A percentile compares a stretch with the other conserved stretches of the same genome.
These are phyloP conservation scores for Phytophthora sojae DNA, from an alignment of 352 stramenopile species.

Conservation along the genomic window DNA sequence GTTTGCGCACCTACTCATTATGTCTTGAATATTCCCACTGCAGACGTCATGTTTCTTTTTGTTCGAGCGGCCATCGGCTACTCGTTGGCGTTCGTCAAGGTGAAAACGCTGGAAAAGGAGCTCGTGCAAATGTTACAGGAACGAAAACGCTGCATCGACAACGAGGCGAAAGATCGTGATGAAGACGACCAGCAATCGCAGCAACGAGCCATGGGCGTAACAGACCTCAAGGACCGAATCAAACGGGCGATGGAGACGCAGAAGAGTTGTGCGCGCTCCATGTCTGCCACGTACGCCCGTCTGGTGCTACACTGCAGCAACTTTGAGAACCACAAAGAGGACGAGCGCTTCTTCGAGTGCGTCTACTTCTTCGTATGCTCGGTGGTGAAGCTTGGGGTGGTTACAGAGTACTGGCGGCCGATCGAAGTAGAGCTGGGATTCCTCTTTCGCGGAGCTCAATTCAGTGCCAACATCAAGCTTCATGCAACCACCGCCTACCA, in stretches of 20 bases:
- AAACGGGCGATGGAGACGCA: conserved; percentile 38
- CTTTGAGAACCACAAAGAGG: conserved; percentile 84
- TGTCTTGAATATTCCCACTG: not conserved
- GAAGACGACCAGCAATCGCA: conserved; percentile 38
- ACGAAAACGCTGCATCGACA: conserved; percentile 29
- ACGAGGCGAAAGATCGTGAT: conserved; percentile 24
- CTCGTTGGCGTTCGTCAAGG: conserved; percentile 64
- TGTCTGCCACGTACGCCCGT: conserved; percentile 69
- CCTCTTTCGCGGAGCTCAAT: conserved; percentile 79
- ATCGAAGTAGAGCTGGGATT: conserved; percentile 81
- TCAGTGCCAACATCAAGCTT: conserved; percentile 65
- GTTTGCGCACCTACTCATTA: not conserved
- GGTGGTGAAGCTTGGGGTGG: conserved; percentile 72
- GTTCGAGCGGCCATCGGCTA: conserved; percentile 74
- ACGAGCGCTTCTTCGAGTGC: conserved; percentile 84
- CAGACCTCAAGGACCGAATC: conserved; percentile 39
- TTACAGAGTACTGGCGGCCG: conserved; percentile 55
- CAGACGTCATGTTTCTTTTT: conserved; percentile 81
- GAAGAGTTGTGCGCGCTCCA: conserved; percentile 38
- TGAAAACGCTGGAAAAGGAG: conserved; percentile 61
- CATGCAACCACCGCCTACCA: conserved; percentile 43
- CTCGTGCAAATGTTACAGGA: conserved; percentile 38
- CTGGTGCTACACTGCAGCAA: conserved; percentile 86
- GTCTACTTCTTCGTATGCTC: conserved; percentile 84
- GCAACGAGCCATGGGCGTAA: conserved; percentile 19